Evolutionary conservation across 2,329 filamentous ascomycete species (phyloP).

Genomic region (Mycosphaerelloides madeirae): DNA sequence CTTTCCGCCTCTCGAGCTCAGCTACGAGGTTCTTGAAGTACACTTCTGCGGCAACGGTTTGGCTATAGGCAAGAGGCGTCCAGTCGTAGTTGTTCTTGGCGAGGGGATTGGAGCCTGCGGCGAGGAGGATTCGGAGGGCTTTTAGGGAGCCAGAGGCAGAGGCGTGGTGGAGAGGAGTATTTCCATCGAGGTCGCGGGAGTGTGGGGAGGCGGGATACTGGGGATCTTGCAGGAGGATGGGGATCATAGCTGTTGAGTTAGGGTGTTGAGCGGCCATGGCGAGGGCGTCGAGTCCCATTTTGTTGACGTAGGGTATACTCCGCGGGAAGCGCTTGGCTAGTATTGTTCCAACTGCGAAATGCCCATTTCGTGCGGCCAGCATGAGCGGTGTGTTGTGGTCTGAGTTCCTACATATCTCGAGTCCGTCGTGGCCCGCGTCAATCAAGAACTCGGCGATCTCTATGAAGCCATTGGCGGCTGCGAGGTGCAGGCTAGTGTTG

Average conservation of each 20-base stretch:
- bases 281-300: constrained; percentile 65
- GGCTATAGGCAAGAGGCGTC: constrained; percentile 78
- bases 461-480: constrained; percentile 66
- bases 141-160: constrained; percentile 75
- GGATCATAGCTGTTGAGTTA: constrained; percentile 38
- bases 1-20: constrained; percentile 62
- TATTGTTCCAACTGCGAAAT: constrained; percentile 68
- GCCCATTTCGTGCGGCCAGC: constrained; percentile 65
- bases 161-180: constrained; percentile 82
- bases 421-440: constrained; percentile 68
- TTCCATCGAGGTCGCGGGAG: constrained; percentile 62
- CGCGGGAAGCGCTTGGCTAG: constrained; percentile 61
- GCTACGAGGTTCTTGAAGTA: constrained; percentile 74
- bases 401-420: constrained; percentile 70
- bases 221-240: constrained; percentile 36
- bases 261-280: constrained; percentile 30
- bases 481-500: constrained; percentile 80
- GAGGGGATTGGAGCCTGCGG: constrained; percentile 70
- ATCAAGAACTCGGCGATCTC: constrained; percentile 66
- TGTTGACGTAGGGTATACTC: constrained; percentile 62
- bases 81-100: constrained; percentile 71
- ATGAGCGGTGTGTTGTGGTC: constrained; percentile 76
- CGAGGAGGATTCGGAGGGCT: constrained; percentile 69
- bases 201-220: constrained; percentile 30
- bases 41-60: constrained; percentile 76